A percentile compares a stretch with the other conserved stretches of the same genome.
Evolutionary conservation across 2,329 filamentous ascomycete genomes (phyloP).

Genomic region (Aspergillus bombycis): DNA sequence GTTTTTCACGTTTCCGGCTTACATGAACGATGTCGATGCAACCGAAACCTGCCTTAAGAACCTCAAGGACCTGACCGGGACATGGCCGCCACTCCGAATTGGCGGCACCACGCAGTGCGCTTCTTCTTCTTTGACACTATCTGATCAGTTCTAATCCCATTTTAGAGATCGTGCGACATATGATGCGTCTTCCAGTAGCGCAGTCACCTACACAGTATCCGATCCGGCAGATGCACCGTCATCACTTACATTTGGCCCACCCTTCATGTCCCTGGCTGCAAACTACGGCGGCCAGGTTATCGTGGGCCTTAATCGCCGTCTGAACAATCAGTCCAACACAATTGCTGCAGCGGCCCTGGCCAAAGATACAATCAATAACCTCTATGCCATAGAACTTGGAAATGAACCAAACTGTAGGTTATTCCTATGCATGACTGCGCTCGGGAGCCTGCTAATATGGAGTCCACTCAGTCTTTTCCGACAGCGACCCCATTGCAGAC

Average conservation of each 20-base stretch:
- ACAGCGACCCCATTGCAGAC: slow-evolving; percentile 29
- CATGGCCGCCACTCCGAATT: slow-evolving; percentile 59
- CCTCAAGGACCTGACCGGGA: slow-evolving; percentile 53
- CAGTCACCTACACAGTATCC: slow-evolving; percentile 57
- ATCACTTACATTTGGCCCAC: slow-evolving; percentile 56
- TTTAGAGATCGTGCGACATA: slow-evolving; percentile 57
- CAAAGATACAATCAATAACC: slow-evolving; percentile 49
- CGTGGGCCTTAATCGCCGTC: slow-evolving; percentile 56
- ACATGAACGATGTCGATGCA: slow-evolving; percentile 56
- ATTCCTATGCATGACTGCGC: rapidly evolving
- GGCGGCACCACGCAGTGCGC: slow-evolving; percentile 60
- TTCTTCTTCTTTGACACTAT: not conserved
- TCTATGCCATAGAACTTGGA: slow-evolving; percentile 59
- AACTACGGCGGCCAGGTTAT: slow-evolving; percentile 55
- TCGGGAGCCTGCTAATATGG: not conserved
- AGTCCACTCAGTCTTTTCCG: slow-evolving; percentile 25
- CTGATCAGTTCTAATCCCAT: not conserved
- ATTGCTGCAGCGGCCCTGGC: slow-evolving; percentile 55
- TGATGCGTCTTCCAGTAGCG: slow-evolving; percentile 48
- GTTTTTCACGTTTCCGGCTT: slow-evolving; percentile 61
- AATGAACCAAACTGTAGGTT: slow-evolving; percentile 60
- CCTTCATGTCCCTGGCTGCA: slow-evolving; percentile 55
- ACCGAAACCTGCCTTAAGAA: slow-evolving; percentile 58
- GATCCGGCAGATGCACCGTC: slow-evolving; percentile 52
- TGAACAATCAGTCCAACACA: slow-evolving; percentile 58